phyloP scores from a whole-genome alignment of 148 eudicot genomes.

The Persicaria maculosa region DNA sequence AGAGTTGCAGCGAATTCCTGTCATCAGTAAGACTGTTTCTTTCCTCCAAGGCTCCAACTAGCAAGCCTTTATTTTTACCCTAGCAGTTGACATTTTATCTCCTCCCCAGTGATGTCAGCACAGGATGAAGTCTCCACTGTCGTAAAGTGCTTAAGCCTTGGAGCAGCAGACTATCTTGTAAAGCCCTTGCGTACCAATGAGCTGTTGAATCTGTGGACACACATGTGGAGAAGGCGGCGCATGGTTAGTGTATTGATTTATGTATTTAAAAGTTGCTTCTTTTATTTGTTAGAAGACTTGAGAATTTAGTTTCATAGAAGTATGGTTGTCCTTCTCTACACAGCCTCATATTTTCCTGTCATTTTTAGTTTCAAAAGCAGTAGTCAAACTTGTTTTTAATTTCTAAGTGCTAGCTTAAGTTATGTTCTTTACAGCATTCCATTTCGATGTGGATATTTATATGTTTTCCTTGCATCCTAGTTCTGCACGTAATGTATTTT shows the following conservation, averaged over 20 bases:
- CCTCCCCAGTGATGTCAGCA: slow-evolving; percentile 81
- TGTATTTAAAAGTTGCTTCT: not conserved
- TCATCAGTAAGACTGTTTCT: slow-evolving; percentile 59
- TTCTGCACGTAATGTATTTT: not conserved
- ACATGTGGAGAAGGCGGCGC: slow-evolving; percentile 95
- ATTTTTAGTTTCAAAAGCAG: not conserved
- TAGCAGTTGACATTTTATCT: slow-evolving; percentile 2
- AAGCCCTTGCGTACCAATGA: slow-evolving; percentile 96
- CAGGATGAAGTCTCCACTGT: slow-evolving; percentile 93
- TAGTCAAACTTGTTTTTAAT: not conserved
- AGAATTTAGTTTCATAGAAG: not conserved
- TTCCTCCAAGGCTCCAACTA: not conserved
- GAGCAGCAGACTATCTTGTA: slow-evolving; percentile 98
- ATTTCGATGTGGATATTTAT: not conserved
- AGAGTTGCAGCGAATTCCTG: slow-evolving; percentile 81
- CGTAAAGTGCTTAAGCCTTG: slow-evolving; percentile 93
- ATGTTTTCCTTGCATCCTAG: not conserved
- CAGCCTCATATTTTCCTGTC: not conserved
- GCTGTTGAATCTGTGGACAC: slow-evolving; percentile 93
- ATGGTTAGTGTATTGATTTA: slow-evolving; percentile 41
- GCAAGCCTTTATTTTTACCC: not conserved
- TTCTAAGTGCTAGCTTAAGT: not conserved
- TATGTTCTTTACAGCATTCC: not conserved
- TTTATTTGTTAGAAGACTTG: not conserved
- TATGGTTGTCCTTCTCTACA: not conserved